A percentile compares a stretch with the other conserved stretches of the same genome.
Conservation (phyloP, 169 alveolate species). For the Plasmodium coatneyi region DNA sequence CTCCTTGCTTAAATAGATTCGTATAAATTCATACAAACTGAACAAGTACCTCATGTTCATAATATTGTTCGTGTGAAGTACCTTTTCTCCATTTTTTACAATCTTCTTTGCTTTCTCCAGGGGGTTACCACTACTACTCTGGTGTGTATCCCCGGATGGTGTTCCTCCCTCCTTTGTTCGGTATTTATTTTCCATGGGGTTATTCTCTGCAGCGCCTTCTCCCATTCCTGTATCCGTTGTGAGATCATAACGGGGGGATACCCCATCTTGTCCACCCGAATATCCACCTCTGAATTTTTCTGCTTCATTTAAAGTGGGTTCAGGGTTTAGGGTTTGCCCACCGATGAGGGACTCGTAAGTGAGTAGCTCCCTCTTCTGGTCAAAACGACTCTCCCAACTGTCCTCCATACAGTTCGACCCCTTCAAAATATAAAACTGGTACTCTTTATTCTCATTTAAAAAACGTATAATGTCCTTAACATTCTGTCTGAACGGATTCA, state of each 20-base stretch:
- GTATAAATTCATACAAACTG: slow-evolving; percentile 42
- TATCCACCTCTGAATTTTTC: neutral
- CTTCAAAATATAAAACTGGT: slow-evolving; percentile 53
- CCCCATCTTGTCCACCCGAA: neutral
- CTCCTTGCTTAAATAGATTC: slow-evolving; percentile 52
- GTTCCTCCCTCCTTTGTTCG: neutral
- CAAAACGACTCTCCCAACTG: neutral
- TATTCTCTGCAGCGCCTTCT: neutral
- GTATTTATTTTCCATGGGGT: neutral
- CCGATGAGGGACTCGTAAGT: neutral
- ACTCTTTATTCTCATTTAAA: slow-evolving; percentile 55
- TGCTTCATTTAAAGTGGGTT: neutral
- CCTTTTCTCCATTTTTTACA: neutral
- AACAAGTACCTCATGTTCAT: slow-evolving; percentile 49
- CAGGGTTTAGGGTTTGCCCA: neutral
- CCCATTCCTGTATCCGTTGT: neutral
- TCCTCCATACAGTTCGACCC: neutral
- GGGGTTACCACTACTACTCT: neutral
- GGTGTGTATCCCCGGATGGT: neutral
- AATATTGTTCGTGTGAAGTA: slow-evolving; percentile 47
- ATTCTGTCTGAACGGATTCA: slow-evolving; percentile 66
- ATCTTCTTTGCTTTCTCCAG: neutral
- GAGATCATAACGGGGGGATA: neutral
- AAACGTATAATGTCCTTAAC: slow-evolving; percentile 44
- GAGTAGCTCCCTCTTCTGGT: slow-evolving; percentile 14